These are phyloP conservation scores for Sergeia podlipaevii DNA, from an alignment of 208 protist genomes.

Conservation along the genomic window DNA sequence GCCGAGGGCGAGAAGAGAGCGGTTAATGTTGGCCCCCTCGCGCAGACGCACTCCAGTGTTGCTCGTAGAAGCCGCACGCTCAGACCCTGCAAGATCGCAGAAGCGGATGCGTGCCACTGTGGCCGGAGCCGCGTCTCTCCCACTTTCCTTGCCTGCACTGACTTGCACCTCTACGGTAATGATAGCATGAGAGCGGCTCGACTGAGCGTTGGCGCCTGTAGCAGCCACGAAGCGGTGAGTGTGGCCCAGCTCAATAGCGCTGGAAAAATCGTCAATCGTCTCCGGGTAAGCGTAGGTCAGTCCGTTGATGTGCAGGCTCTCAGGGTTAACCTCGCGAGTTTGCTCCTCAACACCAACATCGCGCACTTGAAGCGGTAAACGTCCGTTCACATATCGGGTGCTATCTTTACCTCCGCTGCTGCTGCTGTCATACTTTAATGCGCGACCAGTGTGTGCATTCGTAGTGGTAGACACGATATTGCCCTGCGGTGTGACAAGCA, in stretches of 20 bases:
- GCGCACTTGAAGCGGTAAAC: conserved; percentile 49
- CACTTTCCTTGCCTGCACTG: conserved; percentile 1
- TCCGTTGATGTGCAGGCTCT: conserved; percentile 45
- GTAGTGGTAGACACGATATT: neutral
- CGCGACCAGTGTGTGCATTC: too few species aligned
- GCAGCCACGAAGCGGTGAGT: conserved; percentile 62
- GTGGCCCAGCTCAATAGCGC: conserved; percentile 60
- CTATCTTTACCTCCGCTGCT: neutral
- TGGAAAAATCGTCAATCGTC: conserved; percentile 57
- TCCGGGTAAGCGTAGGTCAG: conserved; percentile 59
- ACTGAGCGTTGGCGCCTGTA: conserved; percentile 80
- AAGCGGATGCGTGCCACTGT: conserved; percentile 83
- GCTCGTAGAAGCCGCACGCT: conserved; percentile 77
- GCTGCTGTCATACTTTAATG: conserved; percentile 1
- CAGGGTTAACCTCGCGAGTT: conserved; percentile 12
- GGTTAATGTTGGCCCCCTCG: conserved; percentile 95
- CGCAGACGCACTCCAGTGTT: conserved; percentile 78
- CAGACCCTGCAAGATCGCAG: conserved; percentile 87
- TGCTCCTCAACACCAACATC: conserved; percentile 12
- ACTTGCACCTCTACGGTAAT: conserved; percentile 83
- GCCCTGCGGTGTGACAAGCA: conserved; percentile 32
- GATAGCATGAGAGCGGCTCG: conserved; percentile 88
- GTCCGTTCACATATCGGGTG: conserved; percentile 9
- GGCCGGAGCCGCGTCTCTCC: conserved; percentile 6
- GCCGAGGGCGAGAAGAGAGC: conserved; percentile 91